Evolutionary conservation across 768 basidiomycete genomes (phyloP), one percentile per base, ranked within the genome.

Genomic region (Naematelia aurantialba): DNA sequence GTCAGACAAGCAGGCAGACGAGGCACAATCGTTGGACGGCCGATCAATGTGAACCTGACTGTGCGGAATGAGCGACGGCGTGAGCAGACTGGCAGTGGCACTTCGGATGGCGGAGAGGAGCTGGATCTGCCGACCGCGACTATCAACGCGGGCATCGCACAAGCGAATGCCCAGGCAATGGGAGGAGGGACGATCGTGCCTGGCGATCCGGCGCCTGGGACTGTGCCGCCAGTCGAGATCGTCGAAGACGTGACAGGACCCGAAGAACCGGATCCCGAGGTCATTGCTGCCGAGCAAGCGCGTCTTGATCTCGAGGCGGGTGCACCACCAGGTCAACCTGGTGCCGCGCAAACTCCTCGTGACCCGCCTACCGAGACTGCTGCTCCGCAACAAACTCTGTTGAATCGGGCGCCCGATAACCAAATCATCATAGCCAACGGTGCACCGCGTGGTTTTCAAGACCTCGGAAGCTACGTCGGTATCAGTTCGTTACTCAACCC

Each of bases 241-340:
- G 63, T 65, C 10, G 69, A 65, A 22, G 56, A 58, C 21, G 58
- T 54, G 1, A 45, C 42, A 19, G 59, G 55, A 5, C 58, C 53
- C 11, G 87, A 89, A 42, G 82, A 84, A n/a, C 89, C 89, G 61
- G 89, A 91, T 66, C 88, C 89, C 74, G 88, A 91, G 64, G 88
- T 87, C 4, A 89, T 90, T 86, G 71, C 68, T 3, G 68, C 69
- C 3, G 72, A 70, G 52, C 69, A 73, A 49, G 65, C 69, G 12
- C 51, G 69, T 25, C 49, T 70, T 42, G 72, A 73, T 45, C 51
- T 73, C 61, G 66, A 68, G 54, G 69, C 69, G 24, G 89, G 89
- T 48, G 89, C 89, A 0, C 89, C 89, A 1, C 90, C 90, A 8
- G 89, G 89, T 39, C 89, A 90, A n/a, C 89, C 89, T 0, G 89